Conservation (phyloP, 1,284 basidiomycete species). For the Nidula niveotomentosa region DNA sequence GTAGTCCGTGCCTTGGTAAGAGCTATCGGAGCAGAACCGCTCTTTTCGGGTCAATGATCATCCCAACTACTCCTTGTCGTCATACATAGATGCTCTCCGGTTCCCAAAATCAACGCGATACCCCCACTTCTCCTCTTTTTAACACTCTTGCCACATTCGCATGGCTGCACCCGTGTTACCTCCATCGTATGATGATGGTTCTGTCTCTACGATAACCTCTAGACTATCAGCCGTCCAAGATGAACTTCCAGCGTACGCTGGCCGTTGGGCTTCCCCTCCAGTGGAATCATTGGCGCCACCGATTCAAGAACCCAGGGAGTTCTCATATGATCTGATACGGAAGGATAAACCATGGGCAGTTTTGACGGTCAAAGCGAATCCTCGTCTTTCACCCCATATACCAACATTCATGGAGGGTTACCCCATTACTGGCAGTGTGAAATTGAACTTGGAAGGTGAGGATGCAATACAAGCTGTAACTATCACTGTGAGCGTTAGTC, state of each 20-base stretch:
- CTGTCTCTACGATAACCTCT: too few relatives aligned
- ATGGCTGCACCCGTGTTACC: slow-evolving; percentile 2
- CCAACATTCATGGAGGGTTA: slow-evolving; percentile 23
- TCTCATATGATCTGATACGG: slow-evolving; percentile 18
- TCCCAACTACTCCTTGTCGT: neutral
- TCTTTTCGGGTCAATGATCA: too few relatives aligned
- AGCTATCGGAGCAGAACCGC: too few relatives aligned
- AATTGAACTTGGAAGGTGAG: slow-evolving; percentile 19
- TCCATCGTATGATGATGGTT: neutral
- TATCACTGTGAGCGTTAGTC: slow-evolving; percentile 13
- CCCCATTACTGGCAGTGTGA: slow-evolving; percentile 23
- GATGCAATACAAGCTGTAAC: slow-evolving; percentile 19
- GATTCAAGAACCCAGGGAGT: slow-evolving; percentile 13
- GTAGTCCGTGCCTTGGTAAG: too few relatives aligned
- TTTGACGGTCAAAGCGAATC: slow-evolving; percentile 20
- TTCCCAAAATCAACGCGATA: neutral
- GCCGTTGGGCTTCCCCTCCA: slow-evolving; percentile 1
- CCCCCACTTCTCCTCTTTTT: neutral
- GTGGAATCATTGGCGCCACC: neutral
- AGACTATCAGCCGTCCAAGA: neutral
- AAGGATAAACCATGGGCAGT: slow-evolving; percentile 22
- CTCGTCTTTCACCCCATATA: slow-evolving; percentile 17
- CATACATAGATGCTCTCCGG: neutral
- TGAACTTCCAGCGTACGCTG: slow-evolving; percentile 9
- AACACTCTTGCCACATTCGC: neutral